These are phyloP conservation scores for Leccinum disarticulatum DNA, from an alignment of 768 basidiomycete genomes.

Conservation along the genomic window DNA sequence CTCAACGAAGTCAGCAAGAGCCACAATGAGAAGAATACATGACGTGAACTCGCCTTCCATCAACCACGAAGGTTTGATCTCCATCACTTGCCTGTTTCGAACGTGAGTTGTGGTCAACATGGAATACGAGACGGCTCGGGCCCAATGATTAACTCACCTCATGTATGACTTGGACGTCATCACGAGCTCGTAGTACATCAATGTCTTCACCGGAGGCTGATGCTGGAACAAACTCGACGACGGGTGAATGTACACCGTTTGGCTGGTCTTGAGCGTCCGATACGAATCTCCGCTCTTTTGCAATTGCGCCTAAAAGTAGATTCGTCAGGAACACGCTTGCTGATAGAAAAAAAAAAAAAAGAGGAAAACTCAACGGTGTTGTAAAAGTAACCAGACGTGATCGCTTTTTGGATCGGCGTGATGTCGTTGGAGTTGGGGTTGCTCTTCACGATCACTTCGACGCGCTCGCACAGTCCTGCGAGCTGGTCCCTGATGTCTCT, in stretches of 20 bases:
- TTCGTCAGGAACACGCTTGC: background rate
- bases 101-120: background rate
- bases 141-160: conserved; percentile 49
- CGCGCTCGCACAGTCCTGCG: conserved; percentile 93
- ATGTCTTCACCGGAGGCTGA: conserved; percentile 88
- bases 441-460: conserved; percentile 84
- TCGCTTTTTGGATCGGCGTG: conserved; percentile 89
- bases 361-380: conserved; percentile 62
- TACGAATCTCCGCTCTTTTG: conserved; percentile 98
- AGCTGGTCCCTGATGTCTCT: conserved; percentile 96
- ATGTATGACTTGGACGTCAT: conserved; percentile 96
- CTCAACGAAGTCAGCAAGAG: background rate
- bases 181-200: conserved; percentile 96
- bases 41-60: conserved; percentile 86
- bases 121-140: background rate
- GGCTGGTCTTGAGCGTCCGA: conserved; percentile 92
- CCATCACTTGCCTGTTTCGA: conserved; percentile 82
- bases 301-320: conserved; percentile 68
- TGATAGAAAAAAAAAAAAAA: too few relatives aligned
- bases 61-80: conserved; percentile 94
- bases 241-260: conserved; percentile 96
- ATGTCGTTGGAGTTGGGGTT: conserved; percentile 95
- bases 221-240: conserved; percentile 93
- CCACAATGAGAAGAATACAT: background rate
- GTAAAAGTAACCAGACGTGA: conserved; percentile 95